Evolutionary conservation across 1,139 yeast genomes (phyloP), one percentile per base, ranked within the genome.

Genomic region (Zygosaccharomyces sapae): DNA sequence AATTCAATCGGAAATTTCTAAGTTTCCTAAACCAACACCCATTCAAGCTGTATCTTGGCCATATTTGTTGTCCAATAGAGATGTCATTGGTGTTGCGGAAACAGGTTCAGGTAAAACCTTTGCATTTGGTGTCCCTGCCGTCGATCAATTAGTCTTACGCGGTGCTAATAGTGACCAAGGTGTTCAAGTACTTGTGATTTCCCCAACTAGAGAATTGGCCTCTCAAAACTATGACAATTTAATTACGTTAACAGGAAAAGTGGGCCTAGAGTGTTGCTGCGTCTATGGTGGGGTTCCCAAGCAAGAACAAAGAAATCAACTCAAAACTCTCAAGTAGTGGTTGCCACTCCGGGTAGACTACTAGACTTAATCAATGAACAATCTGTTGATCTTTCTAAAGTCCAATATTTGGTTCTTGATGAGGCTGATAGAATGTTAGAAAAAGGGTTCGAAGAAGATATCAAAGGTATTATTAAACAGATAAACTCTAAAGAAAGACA

Each of bases 401-500:
- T 90, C 30, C 78, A 84, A 55, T 90, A 86, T 65, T 74, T 94
- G 56, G 95, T 92, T 20, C 75, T 92, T 46, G 99, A 92, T 68
- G 99, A 92, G 71, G 99, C 98, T 34, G 99, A 92, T 67, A 80
- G 99, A 71, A 94, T 92, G 98, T 78, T 92, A 55, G 98, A 92
- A 69, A 83, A 81, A 63, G 99, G 99, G 30, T 92, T 92, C 63
- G 98, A 92, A 70, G 95, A 90, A 66, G 98, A 90, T 69, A 92
- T 92, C 65, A 88, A 86, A 69, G 74, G 76, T 54, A 88, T 94
- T 55, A 82, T 92, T 62, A 81, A 96, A 66, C 95, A 86, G 67
- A 88, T 97, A 0, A 78, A 86, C 55, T 87, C 95, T 7, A 80
- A 80, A 52, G 79, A 81, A 59, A 85, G 98, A 76, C 98, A 92